These are phyloP conservation scores for Myxozyma neotropica DNA, from an alignment of 805 yeast species.

Conservation along the genomic window DNA sequence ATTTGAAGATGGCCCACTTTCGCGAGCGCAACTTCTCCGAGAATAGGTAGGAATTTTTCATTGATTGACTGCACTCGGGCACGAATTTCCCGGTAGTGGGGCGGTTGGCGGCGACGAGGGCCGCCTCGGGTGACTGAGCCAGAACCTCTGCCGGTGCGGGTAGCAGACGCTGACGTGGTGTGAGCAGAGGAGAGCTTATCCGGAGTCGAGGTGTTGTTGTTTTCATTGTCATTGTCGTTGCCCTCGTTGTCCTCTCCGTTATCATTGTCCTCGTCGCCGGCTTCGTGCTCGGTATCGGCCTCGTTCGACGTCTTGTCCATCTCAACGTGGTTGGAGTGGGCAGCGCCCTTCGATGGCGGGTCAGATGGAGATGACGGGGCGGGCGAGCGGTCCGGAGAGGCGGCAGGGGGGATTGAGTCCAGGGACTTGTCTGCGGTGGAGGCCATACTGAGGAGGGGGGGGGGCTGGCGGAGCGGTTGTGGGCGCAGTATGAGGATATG, in stretches of 20 bases:
- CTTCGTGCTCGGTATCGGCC: background rate
- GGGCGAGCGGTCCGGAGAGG: no score
- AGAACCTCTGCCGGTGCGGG: slow-evolving; percentile 1
- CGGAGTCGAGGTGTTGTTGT: slow-evolving; percentile 5
- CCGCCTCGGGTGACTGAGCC: slow-evolving; percentile 8
- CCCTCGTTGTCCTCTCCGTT: slow-evolving; percentile 5
- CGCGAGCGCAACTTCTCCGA: slow-evolving; percentile 33
- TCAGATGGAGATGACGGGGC: no score
- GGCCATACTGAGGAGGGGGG: no score
- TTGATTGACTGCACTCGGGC: slow-evolving; percentile 21
- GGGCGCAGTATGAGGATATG: no score
- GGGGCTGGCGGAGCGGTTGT: no score
- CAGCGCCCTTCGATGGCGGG: no score
- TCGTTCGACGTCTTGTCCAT: background rate
- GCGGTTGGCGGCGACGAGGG: slow-evolving; percentile 31
- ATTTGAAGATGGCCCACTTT: slow-evolving; percentile 28
- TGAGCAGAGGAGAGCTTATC: background rate
- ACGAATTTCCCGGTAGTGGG: slow-evolving; percentile 25
- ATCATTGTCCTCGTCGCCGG: background rate
- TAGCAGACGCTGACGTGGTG: background rate
- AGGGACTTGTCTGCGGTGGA: no score
- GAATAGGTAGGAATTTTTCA: slow-evolving; percentile 32
- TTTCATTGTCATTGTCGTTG: slow-evolving; percentile 2
- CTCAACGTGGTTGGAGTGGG: background rate
- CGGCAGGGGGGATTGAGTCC: no score